Evolutionary conservation across 768 basidiomycete genomes (phyloP), one percentile per base, ranked within the genome.

Genomic region (Chalciporus sphaerocephalus): DNA sequence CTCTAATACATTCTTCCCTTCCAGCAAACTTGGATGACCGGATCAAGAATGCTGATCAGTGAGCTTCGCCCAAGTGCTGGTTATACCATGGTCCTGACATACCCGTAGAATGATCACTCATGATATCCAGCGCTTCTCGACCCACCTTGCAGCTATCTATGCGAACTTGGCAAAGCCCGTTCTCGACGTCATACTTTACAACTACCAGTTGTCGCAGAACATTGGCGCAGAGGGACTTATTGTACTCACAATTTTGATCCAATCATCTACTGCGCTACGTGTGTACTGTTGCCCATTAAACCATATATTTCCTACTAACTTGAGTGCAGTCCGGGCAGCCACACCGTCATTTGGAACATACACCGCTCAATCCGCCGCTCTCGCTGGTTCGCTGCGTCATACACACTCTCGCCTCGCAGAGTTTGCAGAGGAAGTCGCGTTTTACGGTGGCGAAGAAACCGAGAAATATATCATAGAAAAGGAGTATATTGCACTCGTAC

Each of bases 1-100:
- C 42, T 13, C 33, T 52, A 2, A 46, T 15, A 55, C 7, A 15
- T 34, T 37, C 16, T 20, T 37, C n/a, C 15, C 24, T n/a, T 44
- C 18, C 57, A 91, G 92, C 89, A 35, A 96, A 96, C 63, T 69
- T 98, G 55, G 94, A 97, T 60, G 95, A 97, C 61, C 75, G 95
- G 40, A 92, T 97, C 40, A 92, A 92, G 73, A 96, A 97, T 56
- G 87, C 91, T 13, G 93, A 97, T 63, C 92, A 96, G 87, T 88
- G 44, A 55, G 77, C 60, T 22, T 34, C 4, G n/a, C 15, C 13
- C 36, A 23, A 16, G 12, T 21, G 2, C 20, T 33, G 15, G 23
- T 25, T 22, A 20, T 24, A 52, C 22, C n/a, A 33, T 32, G 16
- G 23, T 35, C 51, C 39, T 60, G 38, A 61, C 33, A 25, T 35